Conservation (phyloP, 192 early-diverging fungal species). For the Linnemannia schmuckeri region DNA sequence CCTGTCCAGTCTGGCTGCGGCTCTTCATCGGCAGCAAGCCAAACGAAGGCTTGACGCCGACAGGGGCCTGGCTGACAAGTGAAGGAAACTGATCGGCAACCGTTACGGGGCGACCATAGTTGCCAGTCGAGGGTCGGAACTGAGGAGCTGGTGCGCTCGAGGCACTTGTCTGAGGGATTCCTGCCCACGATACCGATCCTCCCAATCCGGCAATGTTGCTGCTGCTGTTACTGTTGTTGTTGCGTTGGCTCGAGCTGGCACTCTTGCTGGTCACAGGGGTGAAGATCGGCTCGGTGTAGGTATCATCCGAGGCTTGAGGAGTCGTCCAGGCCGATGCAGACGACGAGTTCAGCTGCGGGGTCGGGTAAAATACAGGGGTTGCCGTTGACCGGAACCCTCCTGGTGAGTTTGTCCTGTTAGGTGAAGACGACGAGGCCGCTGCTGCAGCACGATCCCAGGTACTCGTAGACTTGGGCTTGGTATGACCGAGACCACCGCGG, state of each 20-base stretch:
- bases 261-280: constrained; percentile 6
- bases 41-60: constrained; percentile 32
- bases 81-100: constrained; percentile 40
- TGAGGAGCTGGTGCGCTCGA: constrained; percentile 21
- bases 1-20: constrained; percentile 28
- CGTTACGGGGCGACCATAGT: constrained; percentile 8
- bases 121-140: constrained; percentile 35
- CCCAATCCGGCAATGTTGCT: background rate
- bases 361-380: constrained; percentile 47
- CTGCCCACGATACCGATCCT: constrained; percentile 31
- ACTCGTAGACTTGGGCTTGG: constrained; percentile 54
- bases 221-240: background rate
- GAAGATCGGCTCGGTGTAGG: background rate
- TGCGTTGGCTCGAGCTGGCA: background rate
- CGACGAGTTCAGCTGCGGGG: constrained; percentile 47
- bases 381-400: constrained; percentile 18
- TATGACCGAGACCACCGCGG: constrained; percentile 57
- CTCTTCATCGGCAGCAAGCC: constrained; percentile 45
- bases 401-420: constrained; percentile 40
- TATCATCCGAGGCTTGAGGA: background rate
- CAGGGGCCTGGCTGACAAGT: constrained; percentile 33
- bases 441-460: constrained; percentile 66
- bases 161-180: constrained; percentile 21
- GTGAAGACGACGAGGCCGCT: constrained; percentile 32
- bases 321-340: constrained; percentile 27